phyloP scores from a whole-genome alignment of 139 green algal species.

The Ostreobium quekettii region DNA sequence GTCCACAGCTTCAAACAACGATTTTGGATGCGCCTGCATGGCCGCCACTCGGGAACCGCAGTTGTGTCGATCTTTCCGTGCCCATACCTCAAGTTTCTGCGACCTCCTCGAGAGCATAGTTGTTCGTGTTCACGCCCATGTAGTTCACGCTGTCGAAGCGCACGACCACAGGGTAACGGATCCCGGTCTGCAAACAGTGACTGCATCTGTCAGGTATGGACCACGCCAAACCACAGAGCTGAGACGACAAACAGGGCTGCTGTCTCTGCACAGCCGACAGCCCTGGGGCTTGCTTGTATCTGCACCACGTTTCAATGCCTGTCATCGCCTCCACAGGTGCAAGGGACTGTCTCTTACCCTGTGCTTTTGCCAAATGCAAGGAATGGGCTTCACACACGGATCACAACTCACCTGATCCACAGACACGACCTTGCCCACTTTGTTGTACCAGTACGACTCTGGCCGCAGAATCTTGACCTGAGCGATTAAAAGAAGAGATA shows the following conservation, averaged over 20 bases:
- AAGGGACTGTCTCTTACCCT: no score
- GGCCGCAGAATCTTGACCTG: slow-evolving; percentile 94
- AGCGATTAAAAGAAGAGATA: not conserved
- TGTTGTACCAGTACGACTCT: slow-evolving; percentile 98
- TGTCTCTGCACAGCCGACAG: no score
- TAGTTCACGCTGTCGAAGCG: slow-evolving; percentile 98
- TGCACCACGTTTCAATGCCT: not conserved
- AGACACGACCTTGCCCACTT: slow-evolving; percentile 95
- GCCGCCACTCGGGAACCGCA: not conserved
- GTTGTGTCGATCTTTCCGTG: slow-evolving; percentile 9
- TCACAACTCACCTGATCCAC: slow-evolving; percentile 78
- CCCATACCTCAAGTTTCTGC: slow-evolving; percentile 28
- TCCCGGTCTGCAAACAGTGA: slow-evolving; percentile 74
- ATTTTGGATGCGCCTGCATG: not conserved
- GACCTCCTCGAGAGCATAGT: slow-evolving; percentile 93
- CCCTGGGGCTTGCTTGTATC: not conserved
- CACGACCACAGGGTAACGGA: slow-evolving; percentile 95
- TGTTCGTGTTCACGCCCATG: slow-evolving; percentile 94
- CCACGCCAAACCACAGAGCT: no score
- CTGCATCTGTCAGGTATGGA: no score
- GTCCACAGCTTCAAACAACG: not conserved
- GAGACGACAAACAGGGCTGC: no score
- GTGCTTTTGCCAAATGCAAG: no score
- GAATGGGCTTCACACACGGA: no score
- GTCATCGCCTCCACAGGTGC: no score